These are phyloP conservation scores for Starmerella vitae DNA, from an alignment of 805 yeast genomes.

Conservation along the genomic window DNA sequence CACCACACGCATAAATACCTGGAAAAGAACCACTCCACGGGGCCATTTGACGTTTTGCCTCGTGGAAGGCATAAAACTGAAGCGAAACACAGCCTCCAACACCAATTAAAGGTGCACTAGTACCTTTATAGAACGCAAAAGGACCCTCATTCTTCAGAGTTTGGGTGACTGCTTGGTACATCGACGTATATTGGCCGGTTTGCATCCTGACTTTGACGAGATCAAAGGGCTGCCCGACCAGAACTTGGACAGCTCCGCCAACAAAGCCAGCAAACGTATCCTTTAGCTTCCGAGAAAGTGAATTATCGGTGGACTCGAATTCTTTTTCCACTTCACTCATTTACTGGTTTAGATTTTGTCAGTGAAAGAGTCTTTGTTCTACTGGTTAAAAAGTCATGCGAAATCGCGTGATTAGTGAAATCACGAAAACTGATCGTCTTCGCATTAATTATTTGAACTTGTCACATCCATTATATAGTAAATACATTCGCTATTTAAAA, in stretches of 20 bases:
- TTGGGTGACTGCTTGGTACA: constrained; percentile 38
- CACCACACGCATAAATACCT: constrained; percentile 50
- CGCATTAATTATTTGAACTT: no score
- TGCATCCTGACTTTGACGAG: constrained; percentile 57
- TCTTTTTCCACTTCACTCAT: constrained; percentile 7
- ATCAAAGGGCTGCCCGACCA: constrained; percentile 57
- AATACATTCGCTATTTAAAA: no score
- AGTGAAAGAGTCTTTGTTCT: not conserved
- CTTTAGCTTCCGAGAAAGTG: constrained; percentile 35
- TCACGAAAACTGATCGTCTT: not conserved
- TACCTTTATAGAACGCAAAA: constrained; percentile 53
- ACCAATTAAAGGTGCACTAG: constrained; percentile 55
- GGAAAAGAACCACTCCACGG: constrained; percentile 30
- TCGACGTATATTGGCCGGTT: constrained; percentile 48
- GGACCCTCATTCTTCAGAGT: constrained; percentile 48
- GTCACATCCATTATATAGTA: no score
- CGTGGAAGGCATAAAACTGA: constrained; percentile 61
- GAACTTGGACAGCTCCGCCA: constrained; percentile 43
- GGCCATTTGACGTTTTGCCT: constrained; percentile 44
- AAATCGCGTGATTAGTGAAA: constrained; percentile 6
- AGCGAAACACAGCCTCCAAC: constrained; percentile 58
- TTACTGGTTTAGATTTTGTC: no score
- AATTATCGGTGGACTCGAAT: constrained; percentile 10
- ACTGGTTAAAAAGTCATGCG: constrained; percentile 4
- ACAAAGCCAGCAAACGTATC: constrained; percentile 43